These are phyloP conservation scores for Arthrobotrys sphaeroides DNA, from an alignment of 2,329 filamentous ascomycete genomes.

Conservation along the genomic window DNA sequence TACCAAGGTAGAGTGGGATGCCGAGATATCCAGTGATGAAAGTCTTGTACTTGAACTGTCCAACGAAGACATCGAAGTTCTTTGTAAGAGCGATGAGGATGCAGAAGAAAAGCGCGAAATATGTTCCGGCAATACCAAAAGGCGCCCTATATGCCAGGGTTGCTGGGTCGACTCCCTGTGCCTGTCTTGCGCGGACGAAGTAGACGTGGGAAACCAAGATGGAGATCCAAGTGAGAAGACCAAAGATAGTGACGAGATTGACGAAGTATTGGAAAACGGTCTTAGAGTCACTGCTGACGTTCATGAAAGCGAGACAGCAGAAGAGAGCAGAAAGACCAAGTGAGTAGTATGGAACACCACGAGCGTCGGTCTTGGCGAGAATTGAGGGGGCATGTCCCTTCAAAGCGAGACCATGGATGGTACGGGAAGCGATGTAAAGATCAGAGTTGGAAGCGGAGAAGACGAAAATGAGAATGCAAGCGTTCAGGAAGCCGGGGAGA, in stretches of 20 bases:
- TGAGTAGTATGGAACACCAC: conserved; percentile 75
- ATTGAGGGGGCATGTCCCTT: conserved; percentile 77
- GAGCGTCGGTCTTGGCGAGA: conserved; percentile 75
- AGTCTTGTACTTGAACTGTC: conserved; percentile 75
- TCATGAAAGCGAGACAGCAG: conserved; percentile 75
- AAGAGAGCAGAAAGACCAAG: conserved; percentile 71
- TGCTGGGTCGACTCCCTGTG: conserved; percentile 66
- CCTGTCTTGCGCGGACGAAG: conserved; percentile 71
- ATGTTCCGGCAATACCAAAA: conserved; percentile 75
- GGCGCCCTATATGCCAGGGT: conserved; percentile 73
- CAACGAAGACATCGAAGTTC: conserved; percentile 79
- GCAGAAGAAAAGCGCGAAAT: conserved; percentile 74
- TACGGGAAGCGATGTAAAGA: conserved; percentile 78
- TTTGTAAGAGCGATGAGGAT: conserved; percentile 80
- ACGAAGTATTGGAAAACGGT: conserved; percentile 73
- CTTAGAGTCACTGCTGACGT: conserved; percentile 69
- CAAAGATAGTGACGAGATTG: conserved; percentile 74
- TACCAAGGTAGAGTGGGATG: conserved; percentile 76
- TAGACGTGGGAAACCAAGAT: conserved; percentile 74
- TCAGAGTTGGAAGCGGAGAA: conserved; percentile 81
- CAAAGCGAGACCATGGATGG: conserved; percentile 76
- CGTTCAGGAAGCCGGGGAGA: conserved; percentile 76
- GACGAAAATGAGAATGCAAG: conserved; percentile 77
- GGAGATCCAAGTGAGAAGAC: conserved; percentile 73
- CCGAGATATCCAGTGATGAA: conserved; percentile 82